Evolutionary conservation across 805 yeast genomes (phyloP).

Genomic region (Wickerhamomyces sydowiorum): DNA sequence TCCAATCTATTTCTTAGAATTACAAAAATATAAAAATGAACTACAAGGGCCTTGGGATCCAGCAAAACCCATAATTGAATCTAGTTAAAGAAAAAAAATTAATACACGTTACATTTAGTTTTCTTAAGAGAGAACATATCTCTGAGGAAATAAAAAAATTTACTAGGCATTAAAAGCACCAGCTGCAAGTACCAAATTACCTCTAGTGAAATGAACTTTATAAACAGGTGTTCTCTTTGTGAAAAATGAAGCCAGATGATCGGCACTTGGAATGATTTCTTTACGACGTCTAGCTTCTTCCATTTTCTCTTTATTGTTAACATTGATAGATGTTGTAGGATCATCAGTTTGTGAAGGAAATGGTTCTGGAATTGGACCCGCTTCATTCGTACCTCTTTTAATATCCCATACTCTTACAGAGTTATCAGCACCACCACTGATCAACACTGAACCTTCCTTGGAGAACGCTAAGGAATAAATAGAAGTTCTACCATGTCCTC

Average conservation of each 20-base stretch:
- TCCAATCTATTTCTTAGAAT: constrained; percentile 63
- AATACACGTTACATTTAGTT: neutral
- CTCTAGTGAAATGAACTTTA: constrained; percentile 85
- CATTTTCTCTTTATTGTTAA: constrained; percentile 26
- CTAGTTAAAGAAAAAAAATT: neutral
- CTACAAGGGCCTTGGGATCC: constrained; percentile 93
- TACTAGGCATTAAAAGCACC: constrained; percentile 58
- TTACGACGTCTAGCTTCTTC: constrained; percentile 50
- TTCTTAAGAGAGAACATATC: neutral
- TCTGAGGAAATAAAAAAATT: neutral
- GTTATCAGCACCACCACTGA: constrained; percentile 89
- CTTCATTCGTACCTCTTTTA: constrained; percentile 75
- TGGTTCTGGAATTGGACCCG: constrained; percentile 73
- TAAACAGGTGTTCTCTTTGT: constrained; percentile 93
- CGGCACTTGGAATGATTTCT: constrained; percentile 77
- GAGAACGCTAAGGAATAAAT: constrained; percentile 82
- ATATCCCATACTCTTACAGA: constrained; percentile 96
- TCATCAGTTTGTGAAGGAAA: constrained; percentile 35
- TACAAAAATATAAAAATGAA: constrained; percentile 80
- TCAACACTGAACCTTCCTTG: constrained; percentile 81
- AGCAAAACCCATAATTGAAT: constrained; percentile 58
- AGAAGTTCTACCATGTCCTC: constrained; percentile 88
- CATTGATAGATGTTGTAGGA: constrained; percentile 24
- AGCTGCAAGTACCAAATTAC: constrained; percentile 88
- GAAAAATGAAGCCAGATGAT: constrained; percentile 88